phyloP scores from a whole-genome alignment of 2,329 filamentous ascomycete genomes.

The Oidium heveae region DNA sequence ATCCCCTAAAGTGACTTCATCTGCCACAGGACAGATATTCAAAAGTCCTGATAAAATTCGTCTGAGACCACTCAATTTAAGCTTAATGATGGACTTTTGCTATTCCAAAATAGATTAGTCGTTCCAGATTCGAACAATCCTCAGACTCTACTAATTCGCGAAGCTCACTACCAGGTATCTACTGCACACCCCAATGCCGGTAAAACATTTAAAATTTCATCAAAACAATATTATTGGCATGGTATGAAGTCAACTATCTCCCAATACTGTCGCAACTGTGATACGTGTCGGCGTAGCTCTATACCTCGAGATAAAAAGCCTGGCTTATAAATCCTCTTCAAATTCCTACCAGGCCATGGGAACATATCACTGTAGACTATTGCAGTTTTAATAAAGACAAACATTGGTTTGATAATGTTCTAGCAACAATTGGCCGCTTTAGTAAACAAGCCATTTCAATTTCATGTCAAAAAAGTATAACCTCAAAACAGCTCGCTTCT shows the following conservation, averaged over 20 bases:
- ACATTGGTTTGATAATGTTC: neutral
- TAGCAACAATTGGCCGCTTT: neutral
- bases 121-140: neutral
- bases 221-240: too few relatives aligned
- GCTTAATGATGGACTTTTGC: neutral
- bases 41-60: too few relatives aligned
- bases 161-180: neutral
- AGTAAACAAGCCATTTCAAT: neutral
- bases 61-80: neutral
- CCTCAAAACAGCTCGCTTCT: neutral
- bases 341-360: neutral
- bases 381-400: neutral
- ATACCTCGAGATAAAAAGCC: too few relatives aligned
- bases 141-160: neutral
- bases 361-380: neutral
- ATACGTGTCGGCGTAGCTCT: too few relatives aligned
- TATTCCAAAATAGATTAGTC: neutral
- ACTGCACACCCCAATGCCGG: neutral
- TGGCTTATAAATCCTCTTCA: neutral
- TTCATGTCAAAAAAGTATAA: neutral
- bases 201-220: too few relatives aligned
- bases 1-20: too few relatives aligned
- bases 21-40: too few relatives aligned
- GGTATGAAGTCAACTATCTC: too few relatives aligned
- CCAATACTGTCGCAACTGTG: too few relatives aligned